Evolutionary conservation across 441 rosid genomes (phyloP).

Genomic region (Metrosideros polymorpha): DNA sequence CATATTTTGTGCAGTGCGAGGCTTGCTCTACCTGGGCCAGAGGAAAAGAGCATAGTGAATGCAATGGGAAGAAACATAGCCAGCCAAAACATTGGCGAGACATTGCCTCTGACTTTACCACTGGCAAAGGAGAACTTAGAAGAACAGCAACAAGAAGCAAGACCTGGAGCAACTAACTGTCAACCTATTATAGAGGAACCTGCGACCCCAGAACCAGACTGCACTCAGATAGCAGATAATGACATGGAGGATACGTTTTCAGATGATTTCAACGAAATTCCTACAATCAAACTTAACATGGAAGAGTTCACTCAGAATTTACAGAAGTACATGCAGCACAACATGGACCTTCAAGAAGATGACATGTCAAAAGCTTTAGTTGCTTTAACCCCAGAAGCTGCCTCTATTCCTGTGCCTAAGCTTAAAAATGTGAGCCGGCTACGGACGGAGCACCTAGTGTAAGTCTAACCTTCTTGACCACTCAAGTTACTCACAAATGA

Average conservation of each 20-base stretch:
- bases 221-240: slow-evolving; percentile 28
- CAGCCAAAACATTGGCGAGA: slow-evolving; percentile 5
- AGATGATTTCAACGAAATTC: slow-evolving; percentile 79
- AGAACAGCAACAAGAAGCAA: slow-evolving; percentile 17
- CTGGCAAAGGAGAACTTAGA: slow-evolving; percentile 23
- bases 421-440: slow-evolving; percentile 74
- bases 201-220: slow-evolving; percentile 58
- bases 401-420: slow-evolving; percentile 69
- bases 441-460: slow-evolving; percentile 97
- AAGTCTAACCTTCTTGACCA: slow-evolving; percentile 30
- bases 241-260: slow-evolving; percentile 65
- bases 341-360: slow-evolving; percentile 69
- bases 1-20: neutral
- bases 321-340: slow-evolving; percentile 53
- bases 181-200: slow-evolving; percentile 80
- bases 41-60: neutral
- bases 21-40: neutral
- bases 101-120: slow-evolving; percentile 26
- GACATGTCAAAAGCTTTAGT: slow-evolving; percentile 89
- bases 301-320: slow-evolving; percentile 54
- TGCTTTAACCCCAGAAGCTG: slow-evolving; percentile 61
- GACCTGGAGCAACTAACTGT: slow-evolving; percentile 13
- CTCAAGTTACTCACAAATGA: neutral
- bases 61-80: slow-evolving; percentile 21
- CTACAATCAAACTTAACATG: slow-evolving; percentile 64